Base-by-base conservation (phyloP, 1,284 basidiomycete genomes). In the Leccinum griseonigrum region DNA sequence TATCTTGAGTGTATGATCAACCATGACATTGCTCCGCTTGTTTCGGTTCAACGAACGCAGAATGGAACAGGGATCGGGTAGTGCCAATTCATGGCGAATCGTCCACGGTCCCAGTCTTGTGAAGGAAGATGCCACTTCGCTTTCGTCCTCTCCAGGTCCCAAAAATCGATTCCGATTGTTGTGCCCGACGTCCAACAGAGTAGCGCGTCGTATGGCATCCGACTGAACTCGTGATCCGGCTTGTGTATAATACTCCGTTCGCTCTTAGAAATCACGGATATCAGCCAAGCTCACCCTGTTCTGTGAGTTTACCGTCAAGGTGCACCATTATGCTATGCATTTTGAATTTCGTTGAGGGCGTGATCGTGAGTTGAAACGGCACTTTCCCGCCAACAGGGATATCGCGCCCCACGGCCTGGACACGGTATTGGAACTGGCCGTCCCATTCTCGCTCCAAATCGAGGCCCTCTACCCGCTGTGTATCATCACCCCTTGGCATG, bases 391-490 rank as follows among this genome's bases (percentile, higher is more conserved):
- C 95, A 55, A 98, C 86, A 13, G 90, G 84, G 75, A 95, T 93
- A 65, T 85, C 88, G 65, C 91, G 88, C 13, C 92, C 93, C 34
- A 88, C 86, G 29, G 98, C 78, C 1, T 90, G 84, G 60, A 98
- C 89, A 60, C 90, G 79, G 68, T 94, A 95, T 66, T 94, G 88
- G 71, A 98, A 80, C 72, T 97, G 91, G 62, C 89, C 84, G 63
- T 98, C 96, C 96, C 96, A 99, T 68, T 91, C 88, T 28, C 94
- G 81, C 73, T 97, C 92, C 13, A 98, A 88, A 56, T 95, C 84
- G 63, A 98, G 89, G 67, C 88, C 86, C 70, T 93, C 93, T 4
- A 81, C 85, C 63, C 93, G 92, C 62, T 63, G 68, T 5, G 31
- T 18, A 36, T 58, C 61, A 28, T 68, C 60, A 9, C 92, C 90